phyloP scores from a whole-genome alignment of 1,139 yeast species.

The Diutina neorugosa region DNA sequence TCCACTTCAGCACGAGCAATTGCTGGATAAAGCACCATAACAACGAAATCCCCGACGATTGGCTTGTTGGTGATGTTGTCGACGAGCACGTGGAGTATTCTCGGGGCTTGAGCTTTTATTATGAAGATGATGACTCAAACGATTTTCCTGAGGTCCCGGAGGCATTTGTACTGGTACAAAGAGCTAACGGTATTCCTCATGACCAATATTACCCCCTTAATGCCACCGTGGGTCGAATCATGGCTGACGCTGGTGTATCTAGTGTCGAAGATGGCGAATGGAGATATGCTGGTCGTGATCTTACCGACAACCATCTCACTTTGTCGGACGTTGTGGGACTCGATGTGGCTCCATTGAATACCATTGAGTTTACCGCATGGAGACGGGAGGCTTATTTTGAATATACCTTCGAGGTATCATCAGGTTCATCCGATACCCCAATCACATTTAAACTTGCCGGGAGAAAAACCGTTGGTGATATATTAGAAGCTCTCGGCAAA shows the following conservation, averaged over 20 bases:
- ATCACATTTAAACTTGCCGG: background rate
- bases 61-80: background rate
- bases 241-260: background rate
- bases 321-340: background rate
- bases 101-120: background rate
- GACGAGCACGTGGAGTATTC: background rate
- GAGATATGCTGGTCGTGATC: background rate
- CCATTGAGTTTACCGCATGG: background rate
- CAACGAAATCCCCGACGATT: background rate
- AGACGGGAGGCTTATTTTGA: background rate
- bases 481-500: too few relatives aligned
- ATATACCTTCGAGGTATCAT: background rate
- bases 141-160: background rate
- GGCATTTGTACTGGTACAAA: background rate
- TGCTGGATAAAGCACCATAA: background rate
- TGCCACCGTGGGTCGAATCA: background rate
- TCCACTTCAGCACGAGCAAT: background rate
- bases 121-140: background rate
- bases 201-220: background rate
- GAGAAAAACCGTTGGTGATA: background rate
- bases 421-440: background rate
- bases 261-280: background rate
- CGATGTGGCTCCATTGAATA: background rate
- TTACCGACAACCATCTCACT: background rate
- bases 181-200: too few relatives aligned